Percentiles rank a stretch among this genome's conserved stretches.
These are phyloP conservation scores for Protomyces inouyei DNA, from an alignment of 1,139 yeast species.

Conservation along the genomic window DNA sequence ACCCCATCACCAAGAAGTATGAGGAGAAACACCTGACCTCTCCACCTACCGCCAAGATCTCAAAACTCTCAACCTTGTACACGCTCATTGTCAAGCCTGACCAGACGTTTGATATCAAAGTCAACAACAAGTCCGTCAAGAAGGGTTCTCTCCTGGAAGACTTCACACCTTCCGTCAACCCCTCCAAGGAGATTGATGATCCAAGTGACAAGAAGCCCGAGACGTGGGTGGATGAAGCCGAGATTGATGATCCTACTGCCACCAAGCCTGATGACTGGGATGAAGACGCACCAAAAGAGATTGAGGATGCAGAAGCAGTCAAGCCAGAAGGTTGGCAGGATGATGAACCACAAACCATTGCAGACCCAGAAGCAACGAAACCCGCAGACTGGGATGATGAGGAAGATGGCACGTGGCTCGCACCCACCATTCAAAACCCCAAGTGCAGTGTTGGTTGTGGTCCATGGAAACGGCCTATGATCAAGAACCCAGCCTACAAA, in stretches of 20 bases:
- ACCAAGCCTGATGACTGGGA: conserved; percentile 80
- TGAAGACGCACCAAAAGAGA: conserved; percentile 54
- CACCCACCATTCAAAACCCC: conserved; percentile 68
- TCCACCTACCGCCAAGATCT: conserved; percentile 62
- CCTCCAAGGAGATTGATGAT: conserved; percentile 61
- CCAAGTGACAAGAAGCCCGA: conserved; percentile 60
- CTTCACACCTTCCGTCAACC: conserved; percentile 60
- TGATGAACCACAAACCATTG: conserved; percentile 51
- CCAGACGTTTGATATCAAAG: conserved; percentile 70
- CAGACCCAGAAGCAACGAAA: conserved; percentile 58
- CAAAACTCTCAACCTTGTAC: conserved; percentile 58
- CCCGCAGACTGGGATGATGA: conserved; percentile 84
- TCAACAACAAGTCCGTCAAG: conserved; percentile 68
- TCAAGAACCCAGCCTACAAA: conserved; percentile 63
- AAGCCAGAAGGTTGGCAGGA: conserved; percentile 83
- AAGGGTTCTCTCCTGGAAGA: conserved; percentile 62
- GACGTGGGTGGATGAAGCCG: conserved; percentile 70
- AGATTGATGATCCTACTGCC: conserved; percentile 62
- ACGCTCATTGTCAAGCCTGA: conserved; percentile 64
- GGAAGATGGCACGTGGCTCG: conserved; percentile 78
- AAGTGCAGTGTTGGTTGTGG: conserved; percentile 67
- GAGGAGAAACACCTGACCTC: conserved; percentile 66
- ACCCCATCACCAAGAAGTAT: conserved; percentile 51
- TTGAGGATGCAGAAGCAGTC: conserved; percentile 59
- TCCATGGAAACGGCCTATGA: conserved; percentile 57